phyloP scores from a whole-genome alignment of 371 early-diverging fungal genomes.

The Dentiscutata heterogama region DNA sequence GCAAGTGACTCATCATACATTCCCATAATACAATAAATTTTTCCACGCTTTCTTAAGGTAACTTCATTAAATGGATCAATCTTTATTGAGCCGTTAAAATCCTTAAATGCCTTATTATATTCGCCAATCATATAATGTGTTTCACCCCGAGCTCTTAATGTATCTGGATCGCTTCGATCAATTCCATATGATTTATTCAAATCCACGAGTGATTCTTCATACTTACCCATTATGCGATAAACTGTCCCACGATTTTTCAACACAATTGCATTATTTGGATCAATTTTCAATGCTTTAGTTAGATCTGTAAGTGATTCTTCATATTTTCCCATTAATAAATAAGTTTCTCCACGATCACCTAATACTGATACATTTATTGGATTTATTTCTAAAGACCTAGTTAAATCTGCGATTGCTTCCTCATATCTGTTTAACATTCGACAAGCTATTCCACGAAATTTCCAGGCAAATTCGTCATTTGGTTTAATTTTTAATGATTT shows the following conservation, averaged over 20 bases:
- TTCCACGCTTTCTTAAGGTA: neutral
- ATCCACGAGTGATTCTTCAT: slow-evolving; percentile 23
- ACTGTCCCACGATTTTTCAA: slow-evolving; percentile 26
- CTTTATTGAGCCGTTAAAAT: slow-evolving; percentile 23
- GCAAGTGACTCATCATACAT: slow-evolving; percentile 7
- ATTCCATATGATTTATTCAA: neutral
- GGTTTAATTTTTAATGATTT: slow-evolving; percentile 22
- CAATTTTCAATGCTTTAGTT: neutral
- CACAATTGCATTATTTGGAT: neutral
- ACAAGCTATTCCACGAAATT: slow-evolving; percentile 3
- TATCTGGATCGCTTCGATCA: neutral
- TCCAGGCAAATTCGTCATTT: slow-evolving; percentile 1
- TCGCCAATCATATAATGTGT: neutral
- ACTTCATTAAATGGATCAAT: neutral
- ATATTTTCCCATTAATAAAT: slow-evolving; percentile 16
- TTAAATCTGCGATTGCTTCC: slow-evolving; percentile 35
- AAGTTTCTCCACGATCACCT: slow-evolving; percentile 11
- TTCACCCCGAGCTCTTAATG: neutral
- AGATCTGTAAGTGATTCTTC: slow-evolving; percentile 8
- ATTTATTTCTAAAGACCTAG: slow-evolving; percentile 13
- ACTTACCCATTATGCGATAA: slow-evolving; percentile 7
- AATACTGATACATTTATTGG: neutral
- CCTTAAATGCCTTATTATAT: slow-evolving; percentile 13
- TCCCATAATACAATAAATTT: neutral
- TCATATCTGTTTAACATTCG: neutral